Base-by-base conservation (phyloP, 495 filamentous ascomycete species). In the Penicillium paradoxum region DNA sequence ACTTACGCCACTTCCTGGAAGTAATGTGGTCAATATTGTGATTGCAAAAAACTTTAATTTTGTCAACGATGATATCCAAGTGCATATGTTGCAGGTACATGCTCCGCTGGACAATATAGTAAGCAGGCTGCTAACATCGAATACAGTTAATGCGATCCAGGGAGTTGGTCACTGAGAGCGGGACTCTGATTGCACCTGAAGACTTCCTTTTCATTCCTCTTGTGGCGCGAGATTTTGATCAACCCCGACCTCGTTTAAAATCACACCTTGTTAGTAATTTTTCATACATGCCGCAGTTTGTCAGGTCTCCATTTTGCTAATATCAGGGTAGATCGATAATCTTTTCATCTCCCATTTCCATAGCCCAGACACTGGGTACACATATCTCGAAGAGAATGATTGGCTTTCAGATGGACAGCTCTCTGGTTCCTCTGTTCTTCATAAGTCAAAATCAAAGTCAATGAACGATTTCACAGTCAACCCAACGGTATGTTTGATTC, bases 261-360 rank as follows among this genome's bases (percentile, higher is more conserved):
- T 50, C 59, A 36, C 79, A 84, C 63, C 53, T 84, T 33, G 80
- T 83, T 30, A 40, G 69, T 54, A n/a, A 11, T 18, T 32, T 13
- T 22, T 2, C 13, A 32, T 39, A 18, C 8, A 29, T 17, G 8
- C 8, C 6, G 17, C 6, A 17, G 10, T 25, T 11, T 3, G 7
- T 6, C 1, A 17, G 13, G 6, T 13, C 27, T 15, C n/a, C n/a
- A 4, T n/a, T 34, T 42, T 57, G 22, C 58, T 58, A 19, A 65
- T 22, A 1, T 38, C 40, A 3, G 27, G 3, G 41, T 65, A 95
- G 74, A 89, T 87, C 63, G 91, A 97, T 49, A 81, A 88, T 57
- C 83, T 97, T 53, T 88, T 91, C 62, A 83, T 98, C 15, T 91
- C 90, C 0, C 90, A 97, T 68, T 89, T 83, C 69, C 91, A 98